Percentiles rank a stretch among this genome's conserved stretches.
phyloP scores from a whole-genome alignment of 2,329 filamentous ascomycete genomes.

The Chaetomium strumarium region DNA sequence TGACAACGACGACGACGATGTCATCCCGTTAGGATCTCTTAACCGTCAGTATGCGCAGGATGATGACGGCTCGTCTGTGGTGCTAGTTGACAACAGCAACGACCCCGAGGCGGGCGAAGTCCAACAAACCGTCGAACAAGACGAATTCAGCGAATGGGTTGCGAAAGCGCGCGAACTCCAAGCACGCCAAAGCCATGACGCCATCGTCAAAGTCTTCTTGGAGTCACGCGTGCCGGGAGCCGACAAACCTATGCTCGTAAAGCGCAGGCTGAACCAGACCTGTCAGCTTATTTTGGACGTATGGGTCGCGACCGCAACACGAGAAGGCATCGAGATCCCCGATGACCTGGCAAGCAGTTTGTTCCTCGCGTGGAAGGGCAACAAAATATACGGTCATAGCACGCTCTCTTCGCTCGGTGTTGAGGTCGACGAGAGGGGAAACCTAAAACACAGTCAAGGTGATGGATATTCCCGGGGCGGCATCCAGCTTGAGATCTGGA shows the following conservation, averaged over 20 bases:
- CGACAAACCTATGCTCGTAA: slow-evolving; percentile 48
- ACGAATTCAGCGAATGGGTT: slow-evolving; percentile 43
- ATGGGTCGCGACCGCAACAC: slow-evolving; percentile 61
- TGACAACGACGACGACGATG: slow-evolving; percentile 8
- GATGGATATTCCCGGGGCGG: slow-evolving; percentile 46
- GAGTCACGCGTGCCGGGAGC: slow-evolving; percentile 55
- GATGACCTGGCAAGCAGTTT: slow-evolving; percentile 46
- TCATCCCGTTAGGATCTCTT: slow-evolving; percentile 1
- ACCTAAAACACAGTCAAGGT: slow-evolving; percentile 32
- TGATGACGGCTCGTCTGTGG: neutral
- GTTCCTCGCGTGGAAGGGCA: slow-evolving; percentile 74
- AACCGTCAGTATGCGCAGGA: neutral
- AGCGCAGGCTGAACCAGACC: slow-evolving; percentile 60
- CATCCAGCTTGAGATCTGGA: slow-evolving; percentile 75
- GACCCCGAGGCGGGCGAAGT: neutral
- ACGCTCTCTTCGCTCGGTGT: slow-evolving; percentile 66
- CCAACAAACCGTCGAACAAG: slow-evolving; percentile 13
- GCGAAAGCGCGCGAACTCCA: slow-evolving; percentile 35
- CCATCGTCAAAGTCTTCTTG: slow-evolving; percentile 61
- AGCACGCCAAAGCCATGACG: slow-evolving; percentile 20
- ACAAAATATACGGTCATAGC: slow-evolving; percentile 67
- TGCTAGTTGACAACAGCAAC: neutral
- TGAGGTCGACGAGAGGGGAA: slow-evolving; percentile 37
- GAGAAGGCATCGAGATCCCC: slow-evolving; percentile 32
- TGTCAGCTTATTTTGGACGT: slow-evolving; percentile 60